These are phyloP conservation scores for Rhodamnia argentea DNA, from an alignment of 345 rosid species.

Conservation along the genomic window DNA sequence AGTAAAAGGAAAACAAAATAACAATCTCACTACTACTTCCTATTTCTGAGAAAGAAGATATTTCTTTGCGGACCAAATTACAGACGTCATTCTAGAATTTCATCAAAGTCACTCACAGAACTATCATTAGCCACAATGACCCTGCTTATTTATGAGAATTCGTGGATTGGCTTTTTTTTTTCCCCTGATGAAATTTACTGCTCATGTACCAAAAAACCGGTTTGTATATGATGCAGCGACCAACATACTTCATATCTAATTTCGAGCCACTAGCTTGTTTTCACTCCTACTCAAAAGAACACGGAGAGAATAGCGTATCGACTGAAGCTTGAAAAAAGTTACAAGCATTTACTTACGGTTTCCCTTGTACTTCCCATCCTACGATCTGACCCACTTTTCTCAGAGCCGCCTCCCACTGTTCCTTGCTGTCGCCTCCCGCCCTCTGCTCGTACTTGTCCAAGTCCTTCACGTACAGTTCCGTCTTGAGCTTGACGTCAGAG, in stretches of 20 bases:
- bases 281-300: neutral
- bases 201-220: neutral
- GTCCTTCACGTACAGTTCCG: too few relatives aligned
- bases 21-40: too few relatives aligned
- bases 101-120: too few relatives aligned
- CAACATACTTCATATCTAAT: accelerated
- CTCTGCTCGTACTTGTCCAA: neutral
- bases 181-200: neutral
- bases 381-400: neutral
- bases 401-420: neutral
- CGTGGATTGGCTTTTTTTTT: too few relatives aligned
- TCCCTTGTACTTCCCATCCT: neutral
- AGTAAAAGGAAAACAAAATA: neutral
- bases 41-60: neutral
- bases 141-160: neutral
- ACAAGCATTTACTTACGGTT: neutral
- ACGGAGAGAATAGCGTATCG: neutral
- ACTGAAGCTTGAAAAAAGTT: neutral
- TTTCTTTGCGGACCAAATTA: neutral
- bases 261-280: neutral
- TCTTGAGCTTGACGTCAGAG: too few relatives aligned
- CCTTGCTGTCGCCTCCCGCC: accelerated
- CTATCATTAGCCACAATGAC: neutral
- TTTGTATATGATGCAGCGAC: accelerated
- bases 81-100: neutral